Conservation (phyloP, 139 green algal species). For the Ettlia oleoabundans region DNA sequence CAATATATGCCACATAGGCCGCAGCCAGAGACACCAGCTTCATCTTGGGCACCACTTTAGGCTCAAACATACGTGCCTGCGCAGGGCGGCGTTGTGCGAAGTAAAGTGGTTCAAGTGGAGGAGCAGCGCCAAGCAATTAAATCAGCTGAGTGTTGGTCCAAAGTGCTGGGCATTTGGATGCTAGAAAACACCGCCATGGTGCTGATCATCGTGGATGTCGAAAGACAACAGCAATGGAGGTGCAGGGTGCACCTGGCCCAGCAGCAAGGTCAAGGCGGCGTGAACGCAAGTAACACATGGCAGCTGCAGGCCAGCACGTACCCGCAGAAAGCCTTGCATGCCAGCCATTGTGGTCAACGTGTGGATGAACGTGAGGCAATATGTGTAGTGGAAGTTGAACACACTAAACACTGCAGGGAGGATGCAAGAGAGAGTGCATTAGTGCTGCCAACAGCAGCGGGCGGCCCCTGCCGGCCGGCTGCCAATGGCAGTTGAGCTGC, state of each 20-base stretch:
- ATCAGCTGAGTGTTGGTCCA: no score
- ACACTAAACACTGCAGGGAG: slow-evolving; percentile 59
- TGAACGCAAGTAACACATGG: no score
- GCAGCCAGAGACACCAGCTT: slow-evolving; percentile 73
- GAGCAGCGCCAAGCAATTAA: background rate
- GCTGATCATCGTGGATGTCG: no score
- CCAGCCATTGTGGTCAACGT: slow-evolving; percentile 77
- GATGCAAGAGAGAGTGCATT: background rate
- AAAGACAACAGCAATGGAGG: no score
- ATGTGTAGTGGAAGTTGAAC: slow-evolving; percentile 82
- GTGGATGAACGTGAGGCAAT: slow-evolving; percentile 85
- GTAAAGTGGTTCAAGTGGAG: background rate
- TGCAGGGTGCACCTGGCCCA: no score
- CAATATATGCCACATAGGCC: slow-evolving; percentile 89
- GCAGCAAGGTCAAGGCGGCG: no score
- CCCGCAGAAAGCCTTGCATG: slow-evolving; percentile 50
- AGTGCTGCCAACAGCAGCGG: background rate
- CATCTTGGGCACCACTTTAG: slow-evolving; percentile 56
- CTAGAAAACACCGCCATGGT: no score
- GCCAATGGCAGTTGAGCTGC: background rate
- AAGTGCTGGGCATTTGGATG: no score
- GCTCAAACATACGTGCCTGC: slow-evolving; percentile 63
- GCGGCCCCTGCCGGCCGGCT: no score
- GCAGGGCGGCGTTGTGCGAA: background rate
- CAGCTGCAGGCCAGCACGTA: no score